Evolutionary conservation across 345 rosid genomes (phyloP).

Genomic region (Arabidopsis suecica): DNA sequence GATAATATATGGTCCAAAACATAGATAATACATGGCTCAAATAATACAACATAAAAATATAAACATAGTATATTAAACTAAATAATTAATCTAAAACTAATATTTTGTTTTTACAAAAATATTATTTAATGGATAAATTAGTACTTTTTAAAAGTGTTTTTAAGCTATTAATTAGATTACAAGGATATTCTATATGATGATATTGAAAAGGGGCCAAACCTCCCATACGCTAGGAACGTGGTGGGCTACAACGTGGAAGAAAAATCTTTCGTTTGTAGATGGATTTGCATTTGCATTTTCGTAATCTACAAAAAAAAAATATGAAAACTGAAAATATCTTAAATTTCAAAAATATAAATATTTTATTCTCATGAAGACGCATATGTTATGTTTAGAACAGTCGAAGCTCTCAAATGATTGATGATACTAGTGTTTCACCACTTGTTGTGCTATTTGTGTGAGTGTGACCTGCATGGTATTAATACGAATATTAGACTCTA

Average conservation of each 20-base stretch:
- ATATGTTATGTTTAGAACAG: background rate
- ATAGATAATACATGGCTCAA: no score
- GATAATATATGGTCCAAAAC: no score
- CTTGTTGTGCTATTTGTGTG: background rate
- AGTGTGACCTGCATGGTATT: background rate
- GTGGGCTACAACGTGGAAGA: background rate
- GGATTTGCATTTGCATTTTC: background rate
- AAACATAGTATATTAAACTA: no score
- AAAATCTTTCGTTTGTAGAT: background rate
- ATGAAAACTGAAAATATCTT: background rate
- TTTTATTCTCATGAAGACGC: background rate
- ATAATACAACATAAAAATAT: no score
- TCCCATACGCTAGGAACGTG: no score
- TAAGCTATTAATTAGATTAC: no score
- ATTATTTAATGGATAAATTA: no score
- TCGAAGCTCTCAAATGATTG: background rate
- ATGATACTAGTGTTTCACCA: background rate
- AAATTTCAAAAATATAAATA: background rate
- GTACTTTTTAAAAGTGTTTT: no score
- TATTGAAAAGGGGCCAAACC: no score
- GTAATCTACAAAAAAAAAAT: background rate
- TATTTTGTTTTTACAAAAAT: no score
- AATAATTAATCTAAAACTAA: no score
- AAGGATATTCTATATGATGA: no score
- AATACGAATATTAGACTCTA: background rate